Evolutionary conservation across 2,329 filamentous ascomycete species (phyloP).

Genomic region (Fusarium sp.): DNA sequence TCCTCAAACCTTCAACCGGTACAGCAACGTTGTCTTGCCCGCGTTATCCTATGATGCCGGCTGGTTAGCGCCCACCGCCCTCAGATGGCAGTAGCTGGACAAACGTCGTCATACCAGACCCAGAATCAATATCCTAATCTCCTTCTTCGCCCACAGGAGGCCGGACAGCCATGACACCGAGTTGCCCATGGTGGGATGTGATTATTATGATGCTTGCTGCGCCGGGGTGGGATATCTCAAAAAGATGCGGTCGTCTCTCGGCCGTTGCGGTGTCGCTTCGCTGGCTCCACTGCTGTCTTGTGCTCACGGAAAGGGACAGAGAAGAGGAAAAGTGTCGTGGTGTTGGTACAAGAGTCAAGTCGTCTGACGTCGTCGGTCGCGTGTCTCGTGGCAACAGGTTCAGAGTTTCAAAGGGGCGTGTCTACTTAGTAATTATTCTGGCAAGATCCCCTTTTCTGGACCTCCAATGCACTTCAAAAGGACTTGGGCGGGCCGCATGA

Average conservation of each 20-base stretch:
- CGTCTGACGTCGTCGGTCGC: conserved; percentile 39
- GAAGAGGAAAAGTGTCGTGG: conserved; percentile 11
- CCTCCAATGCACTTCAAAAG: conserved; percentile 45
- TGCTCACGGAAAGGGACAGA: conserved; percentile 15
- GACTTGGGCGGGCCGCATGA: conserved; percentile 41
- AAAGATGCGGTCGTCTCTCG: conserved; percentile 8
- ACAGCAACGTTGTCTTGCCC: conserved; percentile 96
- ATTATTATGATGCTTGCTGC: conserved; percentile 27
- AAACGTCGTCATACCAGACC: conserved; percentile 78
- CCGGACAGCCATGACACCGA: conserved; percentile 79
- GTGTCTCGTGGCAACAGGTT: conserved; percentile 43
- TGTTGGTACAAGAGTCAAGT: not conserved
- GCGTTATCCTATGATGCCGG: conserved; percentile 84
- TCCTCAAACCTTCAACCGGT: conserved; percentile 86
- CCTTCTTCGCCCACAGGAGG: conserved; percentile 93
- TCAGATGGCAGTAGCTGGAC: conserved; percentile 11
- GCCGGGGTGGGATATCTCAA: conserved; percentile 13
- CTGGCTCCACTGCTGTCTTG: conserved; percentile 8
- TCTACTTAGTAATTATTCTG: conserved; percentile 43
- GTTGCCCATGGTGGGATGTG: conserved; percentile 70
- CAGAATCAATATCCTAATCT: conserved; percentile 95
- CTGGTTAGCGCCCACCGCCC: conserved; percentile 36
- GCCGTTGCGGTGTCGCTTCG: conserved; percentile 9
- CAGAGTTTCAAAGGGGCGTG: conserved; percentile 16
- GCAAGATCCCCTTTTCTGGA: conserved; percentile 52